phyloP scores from a whole-genome alignment of 1,284 basidiomycete genomes.

The Ustilago hordei region DNA sequence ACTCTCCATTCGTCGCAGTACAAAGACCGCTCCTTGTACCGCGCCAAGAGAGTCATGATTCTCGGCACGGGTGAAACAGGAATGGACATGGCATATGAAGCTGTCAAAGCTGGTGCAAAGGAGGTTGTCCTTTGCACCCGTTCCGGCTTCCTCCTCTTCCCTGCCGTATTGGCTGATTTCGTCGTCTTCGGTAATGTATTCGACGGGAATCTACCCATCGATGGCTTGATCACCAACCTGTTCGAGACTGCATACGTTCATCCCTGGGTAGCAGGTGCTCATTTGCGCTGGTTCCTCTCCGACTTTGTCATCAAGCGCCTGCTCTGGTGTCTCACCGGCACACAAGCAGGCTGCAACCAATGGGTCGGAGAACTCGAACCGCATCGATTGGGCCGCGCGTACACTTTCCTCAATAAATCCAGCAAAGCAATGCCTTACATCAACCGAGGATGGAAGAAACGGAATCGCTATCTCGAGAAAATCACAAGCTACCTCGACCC shows the following conservation, averaged over 20 bases:
- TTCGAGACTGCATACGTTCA: slow-evolving; percentile 74
- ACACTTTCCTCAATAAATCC: slow-evolving; percentile 71
- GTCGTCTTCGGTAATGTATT: slow-evolving; percentile 74
- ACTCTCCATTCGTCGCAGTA: slow-evolving; percentile 58
- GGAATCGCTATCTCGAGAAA: slow-evolving; percentile 69
- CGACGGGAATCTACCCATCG: slow-evolving; percentile 75
- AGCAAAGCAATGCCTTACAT: slow-evolving; percentile 65
- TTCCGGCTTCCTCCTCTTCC: slow-evolving; percentile 74
- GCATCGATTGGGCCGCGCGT: slow-evolving; percentile 75
- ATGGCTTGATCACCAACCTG: slow-evolving; percentile 75
- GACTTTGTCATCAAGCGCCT: slow-evolving; percentile 77
- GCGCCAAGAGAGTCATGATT: slow-evolving; percentile 56
- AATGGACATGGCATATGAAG: slow-evolving; percentile 75
- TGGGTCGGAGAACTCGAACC: slow-evolving; percentile 77
- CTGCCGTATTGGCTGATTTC: slow-evolving; percentile 78
- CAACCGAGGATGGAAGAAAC: slow-evolving; percentile 73
- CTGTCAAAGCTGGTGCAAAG: slow-evolving; percentile 74
- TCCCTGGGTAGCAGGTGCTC: slow-evolving; percentile 72
- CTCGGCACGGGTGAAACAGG: slow-evolving; percentile 75
- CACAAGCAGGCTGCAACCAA: slow-evolving; percentile 77
- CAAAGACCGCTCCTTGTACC: slow-evolving; percentile 58
- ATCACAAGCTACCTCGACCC: slow-evolving; percentile 69
- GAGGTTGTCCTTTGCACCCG: slow-evolving; percentile 75
- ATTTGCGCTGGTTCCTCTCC: slow-evolving; percentile 77
- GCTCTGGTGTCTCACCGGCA: slow-evolving; percentile 76